Evolutionary conservation across 2,329 filamentous ascomycete genomes (phyloP).

Genomic region (Colletotrichum musicola): DNA sequence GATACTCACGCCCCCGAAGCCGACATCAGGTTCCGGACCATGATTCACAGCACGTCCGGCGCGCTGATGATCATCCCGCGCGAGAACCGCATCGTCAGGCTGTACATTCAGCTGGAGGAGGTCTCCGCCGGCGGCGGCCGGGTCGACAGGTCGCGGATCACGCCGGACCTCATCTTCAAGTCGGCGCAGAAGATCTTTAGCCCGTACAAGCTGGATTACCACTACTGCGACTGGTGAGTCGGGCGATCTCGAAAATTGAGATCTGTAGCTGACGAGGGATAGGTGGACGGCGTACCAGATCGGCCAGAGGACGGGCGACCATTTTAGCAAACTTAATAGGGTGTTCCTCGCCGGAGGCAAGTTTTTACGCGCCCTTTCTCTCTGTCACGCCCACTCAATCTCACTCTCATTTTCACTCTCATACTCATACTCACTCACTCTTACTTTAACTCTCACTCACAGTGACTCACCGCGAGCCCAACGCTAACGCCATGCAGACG

Average conservation of each 20-base stretch:
- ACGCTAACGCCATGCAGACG: slow-evolving; percentile 57
- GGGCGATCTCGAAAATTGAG: too few species aligned
- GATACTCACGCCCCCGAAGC: slow-evolving; percentile 1
- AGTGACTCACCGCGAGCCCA: too few species aligned
- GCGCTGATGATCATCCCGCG: slow-evolving; percentile 75
- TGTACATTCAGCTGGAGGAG: slow-evolving; percentile 72
- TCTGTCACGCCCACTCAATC: too few species aligned
- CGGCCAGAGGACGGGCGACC: slow-evolving; percentile 71
- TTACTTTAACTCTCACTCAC: too few species aligned
- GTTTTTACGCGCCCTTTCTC: not conserved
- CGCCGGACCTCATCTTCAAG: slow-evolving; percentile 70
- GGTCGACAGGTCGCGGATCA: slow-evolving; percentile 71
- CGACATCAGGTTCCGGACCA: slow-evolving; percentile 70
- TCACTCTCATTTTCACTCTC: too few species aligned
- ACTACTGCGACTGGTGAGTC: slow-evolving; percentile 68
- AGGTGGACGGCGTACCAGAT: slow-evolving; percentile 75
- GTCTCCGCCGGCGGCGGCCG: slow-evolving; percentile 52
- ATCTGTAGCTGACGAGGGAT: not conserved
- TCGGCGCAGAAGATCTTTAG: slow-evolving; percentile 72
- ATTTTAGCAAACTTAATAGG: slow-evolving; percentile 67
- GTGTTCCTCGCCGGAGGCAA: slow-evolving; percentile 74
- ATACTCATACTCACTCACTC: too few species aligned
- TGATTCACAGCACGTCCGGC: slow-evolving; percentile 68
- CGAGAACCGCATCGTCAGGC: slow-evolving; percentile 71
- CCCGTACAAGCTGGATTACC: slow-evolving; percentile 74